Evolutionary conservation across 169 alveolate genomes (phyloP), one percentile per base, ranked within the genome.

Genomic region (Cryptosporidium baileyi): DNA sequence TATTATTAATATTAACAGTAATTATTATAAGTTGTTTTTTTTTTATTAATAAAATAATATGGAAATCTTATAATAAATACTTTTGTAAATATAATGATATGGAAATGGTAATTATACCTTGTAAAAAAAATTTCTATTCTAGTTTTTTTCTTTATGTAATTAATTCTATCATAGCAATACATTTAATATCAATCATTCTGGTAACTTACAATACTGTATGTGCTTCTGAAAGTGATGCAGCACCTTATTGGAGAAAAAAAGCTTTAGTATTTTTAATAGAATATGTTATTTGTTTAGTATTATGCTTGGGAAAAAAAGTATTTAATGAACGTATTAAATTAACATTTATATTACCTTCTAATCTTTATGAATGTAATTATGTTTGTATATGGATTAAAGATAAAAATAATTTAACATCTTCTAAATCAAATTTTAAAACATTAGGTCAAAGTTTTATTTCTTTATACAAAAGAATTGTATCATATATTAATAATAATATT

Each of bases 201-300:
- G 6, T 65, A 3, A 51, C 61, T n/a, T 65, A 47, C 45, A 45
- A 65, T 34, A 26, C 81, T 7, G 63, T 65, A 4, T 5, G 19
- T 49, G 26, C 81, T 45, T 32, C 30, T 26, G 81, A 51, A 30
- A 32, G 52, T 19, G 15, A 19, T 28, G 43, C 61, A 8, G 38
- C 54, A 8, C 19, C n/a, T 9, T 45, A 6, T 65, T 65, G 81
- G 81, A 65, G 40, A 36, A 65, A 32, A 1, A 65, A 51, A 15
- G 81, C 81, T 1, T 44, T 44, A 17, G 81, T 65, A 15, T 65
- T 65, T 43, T 32, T 65, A n/a, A 47, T 65, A n/a, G 81, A 65
- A 22, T 65, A 65, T 22, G 11, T 36, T 15, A 17, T 32, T n/a
- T 32, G 41, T 32, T 30, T 65, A 5, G 17, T 65, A 8, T 45